Conservation (phyloP, 2,329 filamentous ascomycete genomes). For the Tolypocladium sp. region DNA sequence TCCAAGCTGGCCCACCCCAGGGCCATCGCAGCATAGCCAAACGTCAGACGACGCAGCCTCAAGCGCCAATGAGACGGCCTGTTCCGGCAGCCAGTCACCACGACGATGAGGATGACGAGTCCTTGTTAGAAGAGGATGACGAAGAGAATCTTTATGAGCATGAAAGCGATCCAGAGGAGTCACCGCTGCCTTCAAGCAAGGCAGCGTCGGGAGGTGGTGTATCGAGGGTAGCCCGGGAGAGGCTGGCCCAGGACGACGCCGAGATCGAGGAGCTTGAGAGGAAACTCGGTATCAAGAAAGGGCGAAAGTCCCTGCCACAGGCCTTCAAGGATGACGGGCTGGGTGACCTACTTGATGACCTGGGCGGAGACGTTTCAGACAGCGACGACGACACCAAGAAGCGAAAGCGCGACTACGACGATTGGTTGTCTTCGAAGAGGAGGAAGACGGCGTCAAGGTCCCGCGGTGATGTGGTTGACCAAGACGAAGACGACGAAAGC, state of each 20-base stretch:
- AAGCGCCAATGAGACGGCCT: background rate
- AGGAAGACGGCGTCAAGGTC: constrained; percentile 13
- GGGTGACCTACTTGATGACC: constrained; percentile 63
- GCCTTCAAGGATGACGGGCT: constrained; percentile 76
- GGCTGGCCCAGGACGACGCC: constrained; percentile 70
- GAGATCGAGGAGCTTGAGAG: constrained; percentile 84
- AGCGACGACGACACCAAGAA: constrained; percentile 53
- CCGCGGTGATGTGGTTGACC: background rate
- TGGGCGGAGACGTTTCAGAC: constrained; percentile 38
- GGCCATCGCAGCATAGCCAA: background rate
- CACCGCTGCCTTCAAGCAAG: constrained; percentile 15
- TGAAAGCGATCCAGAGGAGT: constrained; percentile 9
- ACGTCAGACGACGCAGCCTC: background rate
- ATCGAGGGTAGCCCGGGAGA: constrained; percentile 28
- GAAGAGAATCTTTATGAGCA: constrained; percentile 9
- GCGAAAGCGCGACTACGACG: constrained; percentile 45
- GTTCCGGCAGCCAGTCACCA: background rate
- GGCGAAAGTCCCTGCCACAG: constrained; percentile 64
- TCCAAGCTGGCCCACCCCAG: background rate
- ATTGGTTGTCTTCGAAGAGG: constrained; percentile 52
- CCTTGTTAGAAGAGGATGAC: background rate
- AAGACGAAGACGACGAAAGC: background rate
- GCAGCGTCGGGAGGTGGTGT: constrained; percentile 15
- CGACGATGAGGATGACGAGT: constrained; percentile 4
- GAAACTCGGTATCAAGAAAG: constrained; percentile 71